Base-by-base conservation (phyloP, 164 flowering plant genomes). In the Macadamia tetraphylla region DNA sequence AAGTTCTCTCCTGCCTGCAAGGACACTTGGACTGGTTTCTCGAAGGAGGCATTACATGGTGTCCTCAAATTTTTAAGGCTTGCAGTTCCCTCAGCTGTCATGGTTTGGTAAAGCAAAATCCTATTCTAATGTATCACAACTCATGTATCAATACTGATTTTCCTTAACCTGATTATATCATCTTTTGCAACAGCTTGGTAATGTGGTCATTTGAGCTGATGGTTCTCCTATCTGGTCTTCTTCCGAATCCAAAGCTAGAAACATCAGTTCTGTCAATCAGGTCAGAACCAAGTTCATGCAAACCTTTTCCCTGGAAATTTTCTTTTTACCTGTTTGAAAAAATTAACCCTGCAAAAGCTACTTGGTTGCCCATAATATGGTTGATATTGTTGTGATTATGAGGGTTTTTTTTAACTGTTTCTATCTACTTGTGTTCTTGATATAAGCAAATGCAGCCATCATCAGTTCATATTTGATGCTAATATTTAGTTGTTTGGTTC, bases 201-300 rank as follows among this genome's bases (percentile, higher is more conserved):
- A 66, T 71, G 80, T 90, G 93, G 96, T 87, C 93, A 55, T 88
- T 88, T 62, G 93, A 88, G 46, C 30, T 88, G 87, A 77, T 90
- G 81, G 89, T 90, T 77, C 81, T 90, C 4, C 73, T 86, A 35
- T 80, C 92, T 49, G 96, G 96, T 58, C 81, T 84, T 60, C 92
- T 90, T 55, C 91, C 93, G 2, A 86, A 87, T 74, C 93, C 96
- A 9, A 58, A 77, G 73, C 68, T 90, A 42, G 90, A 90, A 69
- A 87, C 93, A 10, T 88, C 93, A 1, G 96, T 88, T 29, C 85
- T 90, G 42, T 90, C 96, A 1, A 80, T 90, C 59, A 62, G 88
- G 93, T 90, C 30, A 59, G 72, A 70, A 13, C 44, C 31, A 13
- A 10, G 30, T 13, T 49, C 59, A 30, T 61, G n/a, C 14, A 30